Percentiles rank a stretch among this genome's conserved stretches.
phyloP scores from a whole-genome alignment of 139 green algal species.

The Spirogloea muscicola region DNA sequence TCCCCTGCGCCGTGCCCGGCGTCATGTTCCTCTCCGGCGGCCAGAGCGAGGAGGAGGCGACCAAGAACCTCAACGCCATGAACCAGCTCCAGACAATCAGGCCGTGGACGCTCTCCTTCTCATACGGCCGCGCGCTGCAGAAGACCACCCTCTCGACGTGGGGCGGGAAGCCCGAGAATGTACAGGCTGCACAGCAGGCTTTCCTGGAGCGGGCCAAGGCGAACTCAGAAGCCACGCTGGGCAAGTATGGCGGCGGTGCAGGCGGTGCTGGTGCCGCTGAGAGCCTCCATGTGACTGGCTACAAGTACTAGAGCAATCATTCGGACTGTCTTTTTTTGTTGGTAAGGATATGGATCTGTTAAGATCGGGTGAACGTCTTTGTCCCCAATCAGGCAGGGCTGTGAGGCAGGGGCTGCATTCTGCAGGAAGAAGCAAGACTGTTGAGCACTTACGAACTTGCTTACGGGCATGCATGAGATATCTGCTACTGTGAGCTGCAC shows the following conservation, averaged over 20 bases:
- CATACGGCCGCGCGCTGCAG: constrained; percentile 87
- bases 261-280: constrained; percentile 59
- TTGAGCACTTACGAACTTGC: too few species aligned
- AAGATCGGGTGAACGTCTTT: too few species aligned
- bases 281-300: constrained; percentile 93
- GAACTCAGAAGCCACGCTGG: constrained; percentile 90
- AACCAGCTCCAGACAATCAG: constrained; percentile 54
- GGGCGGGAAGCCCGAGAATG: constrained; percentile 79
- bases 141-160: constrained; percentile 48
- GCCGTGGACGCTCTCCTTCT: constrained; percentile 90
- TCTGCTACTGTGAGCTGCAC: too few species aligned
- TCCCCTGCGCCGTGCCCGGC: constrained; percentile 78
- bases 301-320: constrained; percentile 93
- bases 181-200: constrained; percentile 75
- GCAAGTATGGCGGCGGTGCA: constrained; percentile 81
- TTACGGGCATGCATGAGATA: too few species aligned
- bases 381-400: too few species aligned
- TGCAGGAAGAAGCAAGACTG: too few species aligned
- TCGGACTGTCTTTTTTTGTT: too few species aligned
- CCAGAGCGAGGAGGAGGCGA: constrained; percentile 73
- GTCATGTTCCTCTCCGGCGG: constrained; percentile 88
- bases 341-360: too few species aligned
- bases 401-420: too few species aligned
- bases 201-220: constrained; percentile 86
- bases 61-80: constrained; percentile 80